phyloP scores from a whole-genome alignment of 2,329 filamentous ascomycete species.

The Sclerotinia trifoliorum region DNA sequence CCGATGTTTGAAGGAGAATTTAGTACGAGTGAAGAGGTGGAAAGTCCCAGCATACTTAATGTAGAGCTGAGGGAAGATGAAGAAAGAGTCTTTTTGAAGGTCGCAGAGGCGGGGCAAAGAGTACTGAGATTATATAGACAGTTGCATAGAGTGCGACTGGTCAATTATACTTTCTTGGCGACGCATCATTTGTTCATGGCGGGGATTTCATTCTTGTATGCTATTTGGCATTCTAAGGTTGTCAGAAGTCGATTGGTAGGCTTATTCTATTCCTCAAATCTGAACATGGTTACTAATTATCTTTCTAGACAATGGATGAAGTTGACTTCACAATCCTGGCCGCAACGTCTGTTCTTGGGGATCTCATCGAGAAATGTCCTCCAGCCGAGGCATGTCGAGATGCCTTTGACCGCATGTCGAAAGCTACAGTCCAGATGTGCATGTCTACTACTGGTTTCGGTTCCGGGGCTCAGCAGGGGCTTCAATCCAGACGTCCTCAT shows the following conservation, averaged over 20 bases:
- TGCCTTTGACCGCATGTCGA: slow-evolving; percentile 91
- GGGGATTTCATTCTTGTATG: slow-evolving; percentile 92
- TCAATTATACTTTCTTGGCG: slow-evolving; percentile 94
- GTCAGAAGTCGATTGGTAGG: slow-evolving; percentile 83
- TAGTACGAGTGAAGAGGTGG: slow-evolving; percentile 62
- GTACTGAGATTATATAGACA: slow-evolving; percentile 89
- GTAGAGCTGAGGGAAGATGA: slow-evolving; percentile 75
- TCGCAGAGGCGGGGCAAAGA: slow-evolving; percentile 91
- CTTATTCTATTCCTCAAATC: slow-evolving; percentile 27
- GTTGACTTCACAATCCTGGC: slow-evolving; percentile 96
- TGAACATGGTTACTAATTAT: slow-evolving; percentile 17
- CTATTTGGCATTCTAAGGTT: slow-evolving; percentile 91
- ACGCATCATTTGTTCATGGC: slow-evolving; percentile 98
- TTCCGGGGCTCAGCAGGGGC: slow-evolving; percentile 33
- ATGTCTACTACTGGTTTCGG: slow-evolving; percentile 63
- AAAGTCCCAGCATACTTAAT: slow-evolving; percentile 60
- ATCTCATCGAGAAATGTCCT: slow-evolving; percentile 91
- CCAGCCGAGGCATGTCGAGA: slow-evolving; percentile 93
- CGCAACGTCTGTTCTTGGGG: slow-evolving; percentile 86
- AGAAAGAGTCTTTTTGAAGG: slow-evolving; percentile 88
- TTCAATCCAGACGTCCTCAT: slow-evolving; percentile 31
- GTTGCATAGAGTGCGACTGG: slow-evolving; percentile 79
- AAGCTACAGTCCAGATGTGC: slow-evolving; percentile 93
- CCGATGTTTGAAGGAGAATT: slow-evolving; percentile 80
- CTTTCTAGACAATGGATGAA: slow-evolving; percentile 74